These are phyloP conservation scores for Evernia prunastri DNA, from an alignment of 495 filamentous ascomycete genomes.

Conservation along the genomic window DNA sequence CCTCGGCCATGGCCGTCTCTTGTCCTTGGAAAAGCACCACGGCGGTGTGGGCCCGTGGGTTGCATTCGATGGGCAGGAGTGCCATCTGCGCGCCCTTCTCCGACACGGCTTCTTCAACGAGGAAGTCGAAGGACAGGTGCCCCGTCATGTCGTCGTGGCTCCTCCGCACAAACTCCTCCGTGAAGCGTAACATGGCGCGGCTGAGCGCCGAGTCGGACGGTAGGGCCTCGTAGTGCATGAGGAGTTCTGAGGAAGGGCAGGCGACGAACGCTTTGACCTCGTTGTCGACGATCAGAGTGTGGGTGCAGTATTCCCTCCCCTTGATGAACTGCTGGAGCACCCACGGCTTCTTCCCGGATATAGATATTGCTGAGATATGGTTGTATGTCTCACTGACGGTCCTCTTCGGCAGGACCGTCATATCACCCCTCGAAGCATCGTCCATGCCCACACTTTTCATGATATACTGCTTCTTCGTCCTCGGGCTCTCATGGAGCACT, in stretches of 20 bases:
- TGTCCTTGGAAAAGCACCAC: slow-evolving; percentile 43
- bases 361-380: slow-evolving; percentile 48
- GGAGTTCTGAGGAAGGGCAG: slow-evolving; percentile 49
- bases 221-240: slow-evolving; percentile 58
- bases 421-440: slow-evolving; percentile 37
- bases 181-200: slow-evolving; percentile 56
- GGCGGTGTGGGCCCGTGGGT: slow-evolving; percentile 56
- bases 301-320: slow-evolving; percentile 62
- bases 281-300: slow-evolving; percentile 56
- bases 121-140: slow-evolving; percentile 61
- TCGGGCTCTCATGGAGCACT: slow-evolving; percentile 44
- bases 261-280: slow-evolving; percentile 57
- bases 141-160: slow-evolving; percentile 52
- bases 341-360: slow-evolving; percentile 54
- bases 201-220: slow-evolving; percentile 45
- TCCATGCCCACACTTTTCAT: slow-evolving; percentile 53
- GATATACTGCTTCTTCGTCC: slow-evolving; percentile 48
- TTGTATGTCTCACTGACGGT: slow-evolving; percentile 48
- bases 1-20: slow-evolving; percentile 33
- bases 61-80: slow-evolving; percentile 57
- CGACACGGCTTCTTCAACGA: slow-evolving; percentile 47
- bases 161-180: slow-evolving; percentile 46
- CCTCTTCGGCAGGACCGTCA: slow-evolving; percentile 50
- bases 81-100: slow-evolving; percentile 27
- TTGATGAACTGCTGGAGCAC: slow-evolving; percentile 60